Evolutionary conservation across 805 yeast genomes (phyloP), one percentile per base, ranked within the genome.

Genomic region (Schizosaccharomyces octosporus): DNA sequence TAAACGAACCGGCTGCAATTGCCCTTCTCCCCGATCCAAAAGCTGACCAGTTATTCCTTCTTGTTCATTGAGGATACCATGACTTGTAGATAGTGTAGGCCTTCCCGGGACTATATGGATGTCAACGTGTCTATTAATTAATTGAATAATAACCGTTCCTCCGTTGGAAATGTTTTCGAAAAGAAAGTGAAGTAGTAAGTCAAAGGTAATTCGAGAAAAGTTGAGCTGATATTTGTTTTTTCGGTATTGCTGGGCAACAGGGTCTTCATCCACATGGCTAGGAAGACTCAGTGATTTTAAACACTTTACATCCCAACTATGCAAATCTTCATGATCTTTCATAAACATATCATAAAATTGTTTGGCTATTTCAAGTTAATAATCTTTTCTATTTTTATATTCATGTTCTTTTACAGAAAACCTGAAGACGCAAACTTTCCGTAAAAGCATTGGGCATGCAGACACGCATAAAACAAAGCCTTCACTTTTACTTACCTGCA

Each of bases 151-250:
- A 48, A 90, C 79, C 1, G 89, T 84, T 1, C 97, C 97, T 55
- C 97, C 97, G 62, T 83, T 82, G 9, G 84, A 84, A 71, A 88
- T 97, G 69, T 88, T 87, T 68, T 90, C 97, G 69, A 87, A 95
- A 62, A 93, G 72, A 66, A 88, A 90, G 69, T 87, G 86, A 61
- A 93, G 75, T 65, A 93, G 77, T 66, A 90, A 73, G 69, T 88
- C 93, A 68, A 90, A 77, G 4, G 95, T 81, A 0, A 96, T 88
- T 64, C 85, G 82, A 15, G 95, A 84, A 58, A 90, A 81, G 55
- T 80, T 78, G 7, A 90, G 76, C 61, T 80, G 76, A 72, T 87
- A 93, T 69, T 85, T 84, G 73, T 84, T 81, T 45, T 77, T 74
- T 64, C 84, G 75, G 72, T 83, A 90, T 6, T 83, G 79, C 66